Base-by-base conservation (phyloP, 2,329 filamentous ascomycete species). In the Nemania sp. region DNA sequence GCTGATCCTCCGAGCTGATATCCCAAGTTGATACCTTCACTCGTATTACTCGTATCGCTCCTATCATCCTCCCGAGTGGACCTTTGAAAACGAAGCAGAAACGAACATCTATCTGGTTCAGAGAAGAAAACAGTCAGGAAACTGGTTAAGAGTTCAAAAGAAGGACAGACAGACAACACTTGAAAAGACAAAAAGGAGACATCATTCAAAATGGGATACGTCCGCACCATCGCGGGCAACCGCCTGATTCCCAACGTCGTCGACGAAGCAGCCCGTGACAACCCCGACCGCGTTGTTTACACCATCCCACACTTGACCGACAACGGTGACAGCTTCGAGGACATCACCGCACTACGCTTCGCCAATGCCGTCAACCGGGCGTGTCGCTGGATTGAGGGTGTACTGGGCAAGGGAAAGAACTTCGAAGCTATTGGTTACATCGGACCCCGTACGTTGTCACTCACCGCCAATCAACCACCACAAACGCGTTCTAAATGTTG, bases 391-490 rank as follows among this genome's bases (percentile, higher is more conserved):
- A 54, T 63, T 24, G 61, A 63, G 44, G 41, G 59, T 33, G 50
- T 59, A 30, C 23, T 63, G 5, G 53, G 57, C 15, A 52, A 33
- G 53, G 54, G 59, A 31, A 59, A 61, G 48, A 61, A 59, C 26
- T 63, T 63, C 30, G 61, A 61, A 28, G 54, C 61, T 17, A 54
- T 62, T 17, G 61, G 61, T 6, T 63, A 61, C 19, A 63, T 63
- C 34, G 61, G 61, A 22, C 61, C 61, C 40, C 59, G 61, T 63
- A 57, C 6, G 59, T 59, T 43, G 5, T 17, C 26, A 12, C 19
- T 39, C 6, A 19, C 11, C 5, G n/a, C 28, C n/a, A 31, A 1
- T n/a, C 9, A n/a, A 8, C 36, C 26, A 14, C 22, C 3, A 15
- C 6, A 9, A 11, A 9, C 15, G 22, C n/a, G 3, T 51, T 24